Evolutionary conservation across 2,329 filamentous ascomycete genomes (phyloP), one percentile per base, ranked within the genome.

Genomic region (Fusarium globosum): DNA sequence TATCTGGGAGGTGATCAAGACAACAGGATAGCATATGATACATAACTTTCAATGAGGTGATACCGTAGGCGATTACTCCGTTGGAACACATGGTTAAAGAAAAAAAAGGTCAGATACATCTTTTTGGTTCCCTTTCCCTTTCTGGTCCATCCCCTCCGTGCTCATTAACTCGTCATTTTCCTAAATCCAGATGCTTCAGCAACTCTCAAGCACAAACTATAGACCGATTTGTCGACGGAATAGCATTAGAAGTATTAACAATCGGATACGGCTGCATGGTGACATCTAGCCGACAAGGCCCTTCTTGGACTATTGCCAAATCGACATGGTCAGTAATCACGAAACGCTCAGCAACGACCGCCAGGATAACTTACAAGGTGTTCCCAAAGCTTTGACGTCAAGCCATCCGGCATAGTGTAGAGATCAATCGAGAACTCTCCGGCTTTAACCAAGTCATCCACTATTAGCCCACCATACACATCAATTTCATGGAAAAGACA

Each of bases 381-480:
- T 70, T 98, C 96, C 96, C 96, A 98, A 68, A 99, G 91, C 90
- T 94, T 95, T 83, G 96, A 97, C 81, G 96, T 93, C 42, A 98
- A 88, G 35, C 86, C 85, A 75, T 98, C 96, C 2, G 96, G 95
- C 73, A 99, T 90, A n/a, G 96, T 98, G 85, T 97, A 98, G 66
- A 99, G 88, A 80, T 99, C 96, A 77, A 99, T 96, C 69, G 97
- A 96, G 85, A 99, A 99, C 85, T 99, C 96, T 79, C 96, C 96
- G 80, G 95, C 95, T 88, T 82, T 77, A 79, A 71, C 72, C 63
- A 82, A 80, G 78, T 83, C 75, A 79, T 80, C 61, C 70, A 77
- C 76, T 81, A 79, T 83, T 79, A 82, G 81, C 79, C 71, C 70
- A 64, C 67, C 73, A 76, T 76, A 77, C 69, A 71, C 65, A 80